Percentiles rank a stretch among this genome's conserved stretches.
These are phyloP conservation scores for Pythium rishiriense DNA, from an alignment of 352 stramenopile species.

Conservation along the genomic window DNA sequence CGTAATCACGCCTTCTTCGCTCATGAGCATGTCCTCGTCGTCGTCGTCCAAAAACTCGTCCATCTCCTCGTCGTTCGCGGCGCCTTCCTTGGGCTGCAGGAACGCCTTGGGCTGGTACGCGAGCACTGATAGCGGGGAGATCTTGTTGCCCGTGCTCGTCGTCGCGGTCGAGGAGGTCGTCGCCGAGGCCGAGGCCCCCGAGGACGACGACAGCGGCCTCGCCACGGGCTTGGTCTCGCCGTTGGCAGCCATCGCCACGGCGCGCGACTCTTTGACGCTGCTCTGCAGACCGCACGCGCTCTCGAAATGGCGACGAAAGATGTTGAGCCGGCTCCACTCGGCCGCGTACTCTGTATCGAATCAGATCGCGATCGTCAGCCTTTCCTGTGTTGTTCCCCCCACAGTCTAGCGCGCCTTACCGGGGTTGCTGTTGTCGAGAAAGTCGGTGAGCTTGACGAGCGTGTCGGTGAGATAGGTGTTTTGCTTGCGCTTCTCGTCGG, in stretches of 20 bases:
- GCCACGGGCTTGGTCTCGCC: constrained; percentile 14
- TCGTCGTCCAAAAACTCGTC: constrained; percentile 70
- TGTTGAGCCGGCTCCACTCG: constrained; percentile 76
- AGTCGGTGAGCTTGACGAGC: constrained; percentile 58
- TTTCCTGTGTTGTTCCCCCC: too few species aligned
- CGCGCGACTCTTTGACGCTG: constrained; percentile 40
- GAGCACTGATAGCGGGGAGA: constrained; percentile 45
- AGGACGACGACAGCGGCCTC: neutral
- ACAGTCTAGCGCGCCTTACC: constrained; percentile 33
- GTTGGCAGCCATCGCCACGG: neutral
- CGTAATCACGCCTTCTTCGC: constrained; percentile 62
- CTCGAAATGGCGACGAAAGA: constrained; percentile 80
- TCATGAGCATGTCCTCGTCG: constrained; percentile 58
- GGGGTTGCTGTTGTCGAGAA: constrained; percentile 61
- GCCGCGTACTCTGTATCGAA: constrained; percentile 60
- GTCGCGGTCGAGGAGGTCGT: constrained; percentile 3
- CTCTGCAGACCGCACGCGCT: constrained; percentile 65
- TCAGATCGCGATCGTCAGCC: neutral
- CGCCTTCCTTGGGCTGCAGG: constrained; percentile 43
- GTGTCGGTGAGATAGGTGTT: constrained; percentile 67
- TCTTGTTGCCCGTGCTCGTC: constrained; percentile 14
- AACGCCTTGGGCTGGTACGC: constrained; percentile 82
- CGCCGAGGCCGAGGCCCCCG: constrained; percentile 2
- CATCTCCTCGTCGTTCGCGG: constrained; percentile 52
- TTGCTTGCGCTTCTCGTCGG: constrained; percentile 58